phyloP scores from a whole-genome alignment of 352 stramenopile species.

The Phytophthora brassicae region DNA sequence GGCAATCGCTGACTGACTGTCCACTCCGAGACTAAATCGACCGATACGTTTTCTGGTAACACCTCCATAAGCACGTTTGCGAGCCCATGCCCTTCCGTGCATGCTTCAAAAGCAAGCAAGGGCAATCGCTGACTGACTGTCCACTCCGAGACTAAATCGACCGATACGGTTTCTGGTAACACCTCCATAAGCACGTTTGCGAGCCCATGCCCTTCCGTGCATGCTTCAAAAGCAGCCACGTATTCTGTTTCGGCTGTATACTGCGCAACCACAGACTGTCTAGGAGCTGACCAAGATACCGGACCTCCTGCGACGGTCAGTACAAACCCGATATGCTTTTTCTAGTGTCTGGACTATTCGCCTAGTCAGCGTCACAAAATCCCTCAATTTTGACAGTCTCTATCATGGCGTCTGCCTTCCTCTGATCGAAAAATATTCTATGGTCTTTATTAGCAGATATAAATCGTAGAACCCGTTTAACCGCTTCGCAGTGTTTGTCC shows the following conservation, averaged over 20 bases:
- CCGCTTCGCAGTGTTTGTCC: background rate
- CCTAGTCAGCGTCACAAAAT: slow-evolving; percentile 1
- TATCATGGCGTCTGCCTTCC: background rate
- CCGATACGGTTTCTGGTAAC: background rate
- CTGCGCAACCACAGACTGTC: background rate
- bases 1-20: background rate
- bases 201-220: background rate
- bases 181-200: background rate
- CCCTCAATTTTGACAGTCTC: background rate
- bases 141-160: background rate
- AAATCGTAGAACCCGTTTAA: background rate
- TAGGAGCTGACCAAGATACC: background rate
- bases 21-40: background rate
- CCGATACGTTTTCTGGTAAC: background rate
- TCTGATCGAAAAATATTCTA: background rate
- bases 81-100: background rate
- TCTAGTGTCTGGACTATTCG: background rate
- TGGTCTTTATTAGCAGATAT: background rate
- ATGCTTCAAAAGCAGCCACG: background rate
- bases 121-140: background rate
- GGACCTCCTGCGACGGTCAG: background rate
- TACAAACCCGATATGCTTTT: slow-evolving; percentile 1
- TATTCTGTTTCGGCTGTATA: slow-evolving; percentile 3
- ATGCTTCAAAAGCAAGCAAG: background rate
- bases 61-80: background rate